Evolutionary conservation across 2,329 filamentous ascomycete genomes (phyloP), one percentile per base, ranked within the genome.

Genomic region (Cryphonectria parasitica): DNA sequence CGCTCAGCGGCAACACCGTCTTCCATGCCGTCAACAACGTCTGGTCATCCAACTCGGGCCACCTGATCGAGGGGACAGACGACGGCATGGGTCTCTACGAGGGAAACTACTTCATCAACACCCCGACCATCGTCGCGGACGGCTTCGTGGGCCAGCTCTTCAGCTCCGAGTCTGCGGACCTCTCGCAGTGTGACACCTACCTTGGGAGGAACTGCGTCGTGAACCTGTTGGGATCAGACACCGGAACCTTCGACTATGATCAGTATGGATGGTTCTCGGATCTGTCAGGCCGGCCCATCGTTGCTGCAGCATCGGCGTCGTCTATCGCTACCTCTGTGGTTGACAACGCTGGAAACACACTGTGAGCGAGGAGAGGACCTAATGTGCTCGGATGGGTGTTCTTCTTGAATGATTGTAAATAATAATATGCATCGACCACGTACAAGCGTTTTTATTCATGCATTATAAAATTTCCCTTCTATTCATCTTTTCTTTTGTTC

Each of bases 21-120:
- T 77, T 90, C 69, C 88, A 90, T 78, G 85, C 85, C 54, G 85
- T 88, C 77, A 89, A 89, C 85, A 90, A 89, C 82, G 88, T 86
- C 83, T 89, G 83, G 66, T 82, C 86, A 76, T 81, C 84, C 75
- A 86, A 84, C 78, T 76, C 78, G 25, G 85, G 85, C 67, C 88
- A 90, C 78, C 84, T 86, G 19, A 88, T 89, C 76, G 88, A 88
- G 77, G 78, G 83, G 67, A 81, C 81, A 64, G 62, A 75, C 8
- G 82, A 81, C 43, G 79, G 75, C 69, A 80, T 79, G 73, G 82
- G 87, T 63, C 80, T 89, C 28, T 84, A 84, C 1, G 87, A 89
- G 79, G 87, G 87, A 54, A 89, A 88, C 75, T 78, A 86, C 66
- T 89, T 89, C 82, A 82, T 88, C 78, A 84, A 87, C 75, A 82